phyloP scores from a whole-genome alignment of 208 protist species.

The Trypanosoma lewisi region DNA sequence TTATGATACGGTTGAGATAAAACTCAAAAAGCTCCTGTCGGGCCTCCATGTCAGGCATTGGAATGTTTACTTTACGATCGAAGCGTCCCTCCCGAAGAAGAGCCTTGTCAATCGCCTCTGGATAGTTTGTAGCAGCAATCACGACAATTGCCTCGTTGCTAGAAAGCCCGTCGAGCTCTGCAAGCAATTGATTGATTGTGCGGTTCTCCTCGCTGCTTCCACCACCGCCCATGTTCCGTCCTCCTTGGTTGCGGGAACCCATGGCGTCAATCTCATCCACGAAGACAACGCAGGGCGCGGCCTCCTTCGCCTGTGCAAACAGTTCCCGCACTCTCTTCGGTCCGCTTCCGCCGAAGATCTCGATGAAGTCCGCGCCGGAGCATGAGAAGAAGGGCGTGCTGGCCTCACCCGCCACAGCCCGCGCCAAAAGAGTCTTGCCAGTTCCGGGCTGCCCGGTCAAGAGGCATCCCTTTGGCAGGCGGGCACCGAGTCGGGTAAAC shows the following conservation, averaged over 20 bases:
- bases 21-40: constrained; percentile 90
- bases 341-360: constrained; percentile 97
- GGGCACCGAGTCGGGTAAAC: constrained; percentile 95
- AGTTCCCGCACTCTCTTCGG: constrained; percentile 96
- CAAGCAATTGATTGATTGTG: constrained; percentile 97
- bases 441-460: constrained; percentile 97
- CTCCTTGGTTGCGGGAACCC: constrained; percentile 85
- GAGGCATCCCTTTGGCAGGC: constrained; percentile 96
- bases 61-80: constrained; percentile 91
- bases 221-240: constrained; percentile 80
- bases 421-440: constrained; percentile 97
- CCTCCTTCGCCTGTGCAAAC: constrained; percentile 94
- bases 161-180: constrained; percentile 94
- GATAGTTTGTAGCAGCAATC: constrained; percentile 97
- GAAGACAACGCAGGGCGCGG: constrained; percentile 96
- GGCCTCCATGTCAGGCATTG: constrained; percentile 86
- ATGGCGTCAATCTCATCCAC: constrained; percentile 99
- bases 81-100: constrained; percentile 92
- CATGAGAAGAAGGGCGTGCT: constrained; percentile 94
- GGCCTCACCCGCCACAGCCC: constrained; percentile 95
- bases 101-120: constrained; percentile 94
- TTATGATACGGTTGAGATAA: constrained; percentile 87
- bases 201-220: constrained; percentile 93
- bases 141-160: constrained; percentile 95
- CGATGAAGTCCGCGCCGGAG: constrained; percentile 96